These are phyloP conservation scores for Tetragonia tetragonoides DNA, from an alignment of 148 eudicot species.

Conservation along the genomic window DNA sequence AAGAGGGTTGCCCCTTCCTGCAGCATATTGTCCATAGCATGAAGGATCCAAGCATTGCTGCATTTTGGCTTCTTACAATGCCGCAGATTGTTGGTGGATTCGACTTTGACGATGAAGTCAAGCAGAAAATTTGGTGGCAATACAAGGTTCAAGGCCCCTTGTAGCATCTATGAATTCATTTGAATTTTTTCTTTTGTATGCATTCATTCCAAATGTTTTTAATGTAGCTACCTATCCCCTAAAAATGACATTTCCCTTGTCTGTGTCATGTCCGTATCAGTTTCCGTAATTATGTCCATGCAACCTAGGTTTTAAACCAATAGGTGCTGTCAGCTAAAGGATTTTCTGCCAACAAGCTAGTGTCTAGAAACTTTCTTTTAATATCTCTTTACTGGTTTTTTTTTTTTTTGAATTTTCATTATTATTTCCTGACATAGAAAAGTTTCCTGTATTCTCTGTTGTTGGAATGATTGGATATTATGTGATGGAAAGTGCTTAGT, in stretches of 20 bases:
- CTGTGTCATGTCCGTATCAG: background rate
- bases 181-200: background rate
- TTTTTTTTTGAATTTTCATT: no score
- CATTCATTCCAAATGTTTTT: background rate
- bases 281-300: background rate
- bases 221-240: background rate
- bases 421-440: no score
- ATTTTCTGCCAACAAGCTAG: background rate
- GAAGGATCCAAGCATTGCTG: constrained; percentile 97
- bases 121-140: constrained; percentile 94
- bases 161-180: background rate
- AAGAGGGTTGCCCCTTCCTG: constrained; percentile 26
- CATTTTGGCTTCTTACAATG: constrained; percentile 92
- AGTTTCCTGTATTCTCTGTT: background rate
- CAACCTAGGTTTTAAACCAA: background rate
- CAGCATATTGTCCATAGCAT: constrained; percentile 86
- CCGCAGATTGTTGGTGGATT: constrained; percentile 92
- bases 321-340: background rate
- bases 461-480: background rate
- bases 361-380: background rate
- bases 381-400: background rate
- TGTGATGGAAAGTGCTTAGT: background rate
- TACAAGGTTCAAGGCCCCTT: constrained; percentile 62
- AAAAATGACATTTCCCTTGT: background rate
- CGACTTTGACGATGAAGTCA: constrained; percentile 78